Evolutionary conservation across 2,329 filamentous ascomycete genomes (phyloP).

Genomic region (Stemphylium lycopersici): DNA sequence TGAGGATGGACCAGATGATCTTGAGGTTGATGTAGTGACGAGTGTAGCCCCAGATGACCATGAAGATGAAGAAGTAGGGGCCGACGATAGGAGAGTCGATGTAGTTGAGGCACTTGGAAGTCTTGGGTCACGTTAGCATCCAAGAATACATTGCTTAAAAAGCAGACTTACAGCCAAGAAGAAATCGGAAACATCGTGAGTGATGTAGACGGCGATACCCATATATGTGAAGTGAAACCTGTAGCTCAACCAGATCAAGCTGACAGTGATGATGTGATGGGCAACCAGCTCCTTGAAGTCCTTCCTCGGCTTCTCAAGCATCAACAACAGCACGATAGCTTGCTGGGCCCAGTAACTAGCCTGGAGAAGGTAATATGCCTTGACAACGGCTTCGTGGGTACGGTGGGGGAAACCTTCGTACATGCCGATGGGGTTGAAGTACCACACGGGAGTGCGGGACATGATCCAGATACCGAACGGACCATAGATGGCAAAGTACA

Average conservation of each 20-base stretch:
- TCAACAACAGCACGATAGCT: constrained; percentile 82
- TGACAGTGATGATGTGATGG: constrained; percentile 87
- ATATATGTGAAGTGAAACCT: constrained; percentile 98
- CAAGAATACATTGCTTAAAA: neutral
- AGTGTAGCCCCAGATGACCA: constrained; percentile 84
- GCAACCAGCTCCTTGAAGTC: constrained; percentile 93
- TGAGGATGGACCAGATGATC: constrained; percentile 77
- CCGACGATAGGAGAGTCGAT: constrained; percentile 77
- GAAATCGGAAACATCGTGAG: constrained; percentile 93
- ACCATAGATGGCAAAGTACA: constrained; percentile 85
- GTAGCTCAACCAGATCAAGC: constrained; percentile 85
- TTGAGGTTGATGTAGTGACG: constrained; percentile 83
- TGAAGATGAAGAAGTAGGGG: constrained; percentile 85
- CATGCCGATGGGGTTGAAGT: constrained; percentile 90
- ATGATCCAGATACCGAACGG: constrained; percentile 90
- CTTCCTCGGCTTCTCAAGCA: constrained; percentile 91
- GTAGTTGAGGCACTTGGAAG: constrained; percentile 91
- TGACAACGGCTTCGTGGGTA: constrained; percentile 80
- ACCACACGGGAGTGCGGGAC: constrained; percentile 90
- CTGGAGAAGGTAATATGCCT: constrained; percentile 95
- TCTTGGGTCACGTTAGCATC: constrained; percentile 56
- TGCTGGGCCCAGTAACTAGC: constrained; percentile 96
- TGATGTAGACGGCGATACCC: constrained; percentile 90
- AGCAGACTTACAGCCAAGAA: constrained; percentile 79
- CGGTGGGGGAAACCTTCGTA: constrained; percentile 87